Base-by-base conservation (phyloP, 2,329 filamentous ascomycete genomes). In the Neopestalotiopsis sp. region DNA sequence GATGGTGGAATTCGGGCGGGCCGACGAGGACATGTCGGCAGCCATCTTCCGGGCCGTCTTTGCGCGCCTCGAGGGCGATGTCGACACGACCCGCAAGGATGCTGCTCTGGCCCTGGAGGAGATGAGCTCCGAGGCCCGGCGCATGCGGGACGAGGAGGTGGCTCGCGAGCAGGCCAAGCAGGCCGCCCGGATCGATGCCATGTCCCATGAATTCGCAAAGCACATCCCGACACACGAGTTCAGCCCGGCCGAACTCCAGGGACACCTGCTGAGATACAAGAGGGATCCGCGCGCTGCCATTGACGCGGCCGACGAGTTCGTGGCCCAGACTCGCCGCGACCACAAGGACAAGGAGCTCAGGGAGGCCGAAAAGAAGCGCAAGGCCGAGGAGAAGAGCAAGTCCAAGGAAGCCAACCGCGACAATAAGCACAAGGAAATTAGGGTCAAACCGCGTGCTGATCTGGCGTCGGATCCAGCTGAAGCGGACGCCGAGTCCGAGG, bases 171-270 rank as follows among this genome's bases (percentile, higher is more conserved):
- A 77, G 13, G 76, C 75, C 1, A 79, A 79, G 66, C 80, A 81
- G 13, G 76, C 81, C 4, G 79, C 81, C 28, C 76, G 74, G n/a
- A 77, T 89, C n/a, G 77, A 82, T 17, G 72, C 71, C 3, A 78
- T 89, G n/a, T 85, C 88, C 1, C 67, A 75, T 13, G 73, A 82
- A 65, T 90, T 90, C 69, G 82, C 85, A 1, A 73, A 79, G 9
- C 81, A 80, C 75, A 81, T 90, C n/a, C 88, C 88, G 0, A 80
- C 81, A 34, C 79, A 83, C 58, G 84, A 88, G 74, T 90, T 90
- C 74, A 88, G 85, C 66, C 88, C 88, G 0, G 88, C 88, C 5
- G 88, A 90, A 77, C 82, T 90, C 5, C 88, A 90, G 75, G 88
- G 88, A 5, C 85, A 85, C 67, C 80, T 90, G 63, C 80, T 90